Base-by-base conservation (phyloP, 2,329 filamentous ascomycete genomes). In the Penicillium crustosum region DNA sequence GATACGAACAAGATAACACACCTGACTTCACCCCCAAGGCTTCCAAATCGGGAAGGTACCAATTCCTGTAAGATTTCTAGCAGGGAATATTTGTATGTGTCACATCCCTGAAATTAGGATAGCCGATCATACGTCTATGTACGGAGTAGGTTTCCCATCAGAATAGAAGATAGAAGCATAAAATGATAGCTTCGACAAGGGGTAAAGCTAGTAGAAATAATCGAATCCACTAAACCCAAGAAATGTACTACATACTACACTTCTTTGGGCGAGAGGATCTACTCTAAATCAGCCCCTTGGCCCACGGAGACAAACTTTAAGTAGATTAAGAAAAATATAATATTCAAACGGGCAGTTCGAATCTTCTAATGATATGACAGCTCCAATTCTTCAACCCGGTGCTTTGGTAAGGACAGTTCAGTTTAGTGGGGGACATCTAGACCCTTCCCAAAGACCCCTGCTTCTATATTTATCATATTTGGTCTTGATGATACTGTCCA, bases 301-400 rank as follows among this genome's bases (percentile, higher is more conserved):
- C 6, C 12, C 5, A 31, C 4, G 29, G 12, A 43, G 25, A 33
- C 6, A 55, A 60, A 55, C 44, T 33, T 41, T 51, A 58, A 53
- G 15, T 27, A 39, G 21, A 36, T 41, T 31, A 53, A 50, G 44
- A 36, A 27, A 19, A 41, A 8, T 12, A 25, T 4, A 15, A 39
- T 42, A 49, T 49, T 41, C 49, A 31, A 58, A 55, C 41, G n/a
- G 49, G 49, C 43, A 19, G 44, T 43, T 54, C 8, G n/a, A 33
- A 31, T n/a, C 31, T 21, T 13, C 36, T 25, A 5, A 25, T 12
- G 12, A 49, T 10, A 25, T 31, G 53, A 60, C 33, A 38, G 39
- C 39, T 52, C 39, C 42, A 41, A 60, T 53, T 51, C 7, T 42
- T 15, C 5, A 25, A 53, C 36, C 55, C 58, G 29, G 19, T 36